A percentile compares a stretch with the other conserved stretches of the same genome.
Evolutionary conservation across 805 yeast genomes (phyloP).

Genomic region (Wickerhamomyces hampshirensis): DNA sequence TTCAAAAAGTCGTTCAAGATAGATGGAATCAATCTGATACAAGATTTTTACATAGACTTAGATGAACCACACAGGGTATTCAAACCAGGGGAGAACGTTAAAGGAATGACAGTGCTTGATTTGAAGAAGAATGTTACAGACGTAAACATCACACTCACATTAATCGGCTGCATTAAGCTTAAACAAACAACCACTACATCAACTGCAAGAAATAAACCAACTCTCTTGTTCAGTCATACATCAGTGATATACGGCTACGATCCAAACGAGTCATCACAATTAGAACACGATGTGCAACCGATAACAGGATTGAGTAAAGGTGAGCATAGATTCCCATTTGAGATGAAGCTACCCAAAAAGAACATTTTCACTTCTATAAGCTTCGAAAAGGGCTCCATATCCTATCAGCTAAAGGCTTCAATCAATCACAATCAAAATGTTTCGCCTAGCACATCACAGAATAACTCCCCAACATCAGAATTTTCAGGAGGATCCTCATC

Average conservation of each 20-base stretch:
- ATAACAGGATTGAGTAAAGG: slow-evolving; percentile 61
- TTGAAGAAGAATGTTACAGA: slow-evolving; percentile 52
- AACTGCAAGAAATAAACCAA: slow-evolving; percentile 47
- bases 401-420: slow-evolving; percentile 53
- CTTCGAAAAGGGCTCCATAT: slow-evolving; percentile 82
- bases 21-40: slow-evolving; percentile 34
- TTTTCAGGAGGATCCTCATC: slow-evolving; percentile 16
- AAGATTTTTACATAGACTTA: slow-evolving; percentile 64
- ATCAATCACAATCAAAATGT: slow-evolving; percentile 20
- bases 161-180: slow-evolving; percentile 54
- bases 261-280: slow-evolving; percentile 11
- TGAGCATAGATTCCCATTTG: slow-evolving; percentile 84
- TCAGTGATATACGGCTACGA: slow-evolving; percentile 52
- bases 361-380: slow-evolving; percentile 69
- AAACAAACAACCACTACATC: slow-evolving; percentile 45
- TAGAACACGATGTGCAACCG: slow-evolving; percentile 11
- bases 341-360: slow-evolving; percentile 72
- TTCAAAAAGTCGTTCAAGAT: slow-evolving; percentile 22
- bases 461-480: slow-evolving; percentile 19
- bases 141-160: slow-evolving; percentile 46
- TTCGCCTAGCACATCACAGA: slow-evolving; percentile 15
- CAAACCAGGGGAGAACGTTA: slow-evolving; percentile 74
- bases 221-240: slow-evolving; percentile 52
- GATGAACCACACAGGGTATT: slow-evolving; percentile 73
- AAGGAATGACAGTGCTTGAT: slow-evolving; percentile 57